Evolutionary conservation across 345 rosid genomes (phyloP), one percentile per base, ranked within the genome.

Genomic region (Dipteronia dyeriana): DNA sequence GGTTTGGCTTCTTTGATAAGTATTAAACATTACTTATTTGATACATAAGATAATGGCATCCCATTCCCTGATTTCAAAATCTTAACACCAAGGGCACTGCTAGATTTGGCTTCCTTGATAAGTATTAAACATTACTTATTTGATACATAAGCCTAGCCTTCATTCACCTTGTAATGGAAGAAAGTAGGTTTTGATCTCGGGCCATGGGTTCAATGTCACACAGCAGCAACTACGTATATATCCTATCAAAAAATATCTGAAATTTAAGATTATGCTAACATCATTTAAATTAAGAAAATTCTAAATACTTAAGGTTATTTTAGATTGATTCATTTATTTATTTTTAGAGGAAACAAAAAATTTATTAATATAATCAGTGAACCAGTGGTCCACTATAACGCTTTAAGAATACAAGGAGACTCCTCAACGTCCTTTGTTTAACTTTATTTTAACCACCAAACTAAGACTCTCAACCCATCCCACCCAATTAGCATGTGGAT

Each of bases 71-170:
- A 34, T 54, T 26, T n/a, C 26, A 9, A 34, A 31, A 71, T 22
- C 29, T 16, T 10, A 59, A 73, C 23, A 19, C 75, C 29, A 56
- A 57, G 17, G 25, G 25, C 12, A 7, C 26, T 8, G 43, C n/a
- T 14, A 51, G 34, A 11, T 59, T 23, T 47, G 39, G 60, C 59
- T 69, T 71, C 63, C 57, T 29, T 26, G 13, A n/a, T 59, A 6
- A 23, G 34, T 13, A 43, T 22, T 68, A 78, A 20, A 41, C 45
- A 7, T 17, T 60, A 45, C 14, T 31, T 45, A 43, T 6, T 34
- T 17, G 34, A 72, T 54, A 78, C 57, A 49, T 65, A 54, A 66
- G 34, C 34, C 73, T 23, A 25, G 39, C 73, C 59, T 69, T 71
- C 63, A 19, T 71, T 29, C 47, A 12, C 29, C 60, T 14, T 47